A percentile compares a stretch with the other conserved stretches of the same genome.
Evolutionary conservation across 179 eudicot species (phyloP).

Genomic region (Corrigiola litoralis): DNA sequence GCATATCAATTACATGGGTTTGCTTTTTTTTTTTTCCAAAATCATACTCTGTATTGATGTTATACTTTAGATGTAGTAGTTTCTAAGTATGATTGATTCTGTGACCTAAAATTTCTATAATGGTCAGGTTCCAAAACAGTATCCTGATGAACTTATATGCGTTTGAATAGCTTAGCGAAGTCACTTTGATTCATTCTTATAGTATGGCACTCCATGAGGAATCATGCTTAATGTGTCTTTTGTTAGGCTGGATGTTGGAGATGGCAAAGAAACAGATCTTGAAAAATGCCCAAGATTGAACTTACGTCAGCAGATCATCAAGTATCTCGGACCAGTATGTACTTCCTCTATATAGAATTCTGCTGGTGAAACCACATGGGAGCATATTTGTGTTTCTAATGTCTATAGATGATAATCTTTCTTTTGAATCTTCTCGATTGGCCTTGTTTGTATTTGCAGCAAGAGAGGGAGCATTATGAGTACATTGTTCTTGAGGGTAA

Average conservation of each 20-base stretch:
- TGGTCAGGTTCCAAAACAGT: background rate
- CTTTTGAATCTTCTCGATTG: constrained; percentile 3
- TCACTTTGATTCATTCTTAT: background rate
- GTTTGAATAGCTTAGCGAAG: background rate
- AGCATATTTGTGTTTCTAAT: background rate
- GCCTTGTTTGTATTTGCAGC: constrained; percentile 38
- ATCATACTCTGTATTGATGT: too few relatives aligned
- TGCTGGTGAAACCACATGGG: background rate
- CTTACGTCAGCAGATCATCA: constrained; percentile 73
- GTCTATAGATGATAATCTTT: background rate
- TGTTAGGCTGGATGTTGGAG: constrained; percentile 90
- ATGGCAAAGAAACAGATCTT: constrained; percentile 77
- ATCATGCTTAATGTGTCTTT: background rate
- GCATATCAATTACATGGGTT: background rate
- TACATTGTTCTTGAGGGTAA: constrained; percentile 59
- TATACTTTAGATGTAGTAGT: background rate
- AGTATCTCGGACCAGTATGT: constrained; percentile 95
- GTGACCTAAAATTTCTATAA: background rate
- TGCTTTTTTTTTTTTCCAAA: background rate
- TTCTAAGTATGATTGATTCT: background rate
- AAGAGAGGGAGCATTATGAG: constrained; percentile 79
- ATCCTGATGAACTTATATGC: background rate
- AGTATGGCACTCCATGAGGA: background rate
- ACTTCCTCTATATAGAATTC: constrained; percentile 7
- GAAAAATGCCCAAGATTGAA: constrained; percentile 63